These are phyloP conservation scores for Fusarium paranaense DNA, from an alignment of 2,329 filamentous ascomycete species.

Conservation along the genomic window DNA sequence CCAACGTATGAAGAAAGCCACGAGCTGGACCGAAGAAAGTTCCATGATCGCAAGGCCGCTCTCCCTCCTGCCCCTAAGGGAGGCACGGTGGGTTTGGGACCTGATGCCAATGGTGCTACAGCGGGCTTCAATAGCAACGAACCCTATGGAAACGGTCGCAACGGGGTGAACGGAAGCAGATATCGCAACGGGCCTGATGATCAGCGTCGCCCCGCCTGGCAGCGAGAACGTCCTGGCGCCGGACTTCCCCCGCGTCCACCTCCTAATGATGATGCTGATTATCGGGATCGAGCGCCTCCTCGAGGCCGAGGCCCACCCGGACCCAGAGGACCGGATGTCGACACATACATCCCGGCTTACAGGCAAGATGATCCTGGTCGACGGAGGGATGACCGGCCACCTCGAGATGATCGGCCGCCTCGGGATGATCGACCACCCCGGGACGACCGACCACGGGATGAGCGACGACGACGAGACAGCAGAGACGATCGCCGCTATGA, in stretches of 20 bases:
- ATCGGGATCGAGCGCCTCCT: slow-evolving; percentile 51
- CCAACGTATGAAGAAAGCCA: slow-evolving; percentile 94
- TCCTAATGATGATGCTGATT: slow-evolving; percentile 51
- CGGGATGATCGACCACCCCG: slow-evolving; percentile 43
- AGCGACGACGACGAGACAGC: slow-evolving; percentile 48
- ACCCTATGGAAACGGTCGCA: slow-evolving; percentile 59
- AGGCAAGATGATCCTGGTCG: slow-evolving; percentile 50
- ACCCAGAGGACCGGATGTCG: slow-evolving; percentile 53
- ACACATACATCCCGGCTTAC: slow-evolving; percentile 65
- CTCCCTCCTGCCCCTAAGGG: slow-evolving; percentile 92
- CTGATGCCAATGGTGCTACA: slow-evolving; percentile 60
- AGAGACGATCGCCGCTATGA: slow-evolving; percentile 55
- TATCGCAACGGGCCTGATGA: slow-evolving; percentile 58
- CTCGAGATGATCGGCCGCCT: slow-evolving; percentile 9
- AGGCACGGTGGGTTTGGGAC: slow-evolving; percentile 85
- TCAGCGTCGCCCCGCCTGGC: slow-evolving; percentile 66
- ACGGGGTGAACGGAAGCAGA: slow-evolving; percentile 61
- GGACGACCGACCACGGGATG: slow-evolving; percentile 23
- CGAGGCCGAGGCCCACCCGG: slow-evolving; percentile 48
- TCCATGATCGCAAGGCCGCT: slow-evolving; percentile 85
- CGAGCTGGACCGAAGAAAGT: slow-evolving; percentile 93
- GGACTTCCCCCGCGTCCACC: slow-evolving; percentile 61
- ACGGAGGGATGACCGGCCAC: slow-evolving; percentile 50
- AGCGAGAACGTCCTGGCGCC: slow-evolving; percentile 58
- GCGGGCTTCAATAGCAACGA: slow-evolving; percentile 64